Conservation (phyloP, 129 eudicot genomes). For the Calendula officinalis region DNA sequence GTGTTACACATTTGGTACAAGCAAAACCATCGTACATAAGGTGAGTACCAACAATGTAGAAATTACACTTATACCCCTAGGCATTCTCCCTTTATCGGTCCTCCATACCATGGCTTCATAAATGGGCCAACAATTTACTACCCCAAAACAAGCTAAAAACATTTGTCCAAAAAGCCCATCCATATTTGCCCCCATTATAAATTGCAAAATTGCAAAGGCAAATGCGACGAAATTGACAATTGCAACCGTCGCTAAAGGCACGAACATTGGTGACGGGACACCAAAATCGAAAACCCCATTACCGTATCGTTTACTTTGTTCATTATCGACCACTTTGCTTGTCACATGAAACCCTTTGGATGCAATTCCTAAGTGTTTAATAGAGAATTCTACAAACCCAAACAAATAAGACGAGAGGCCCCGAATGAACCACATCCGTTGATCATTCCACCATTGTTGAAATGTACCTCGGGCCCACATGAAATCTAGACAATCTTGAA, state of each 20-base stretch:
- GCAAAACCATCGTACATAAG: slow-evolving; percentile 30
- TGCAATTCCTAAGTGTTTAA: slow-evolving; percentile 47
- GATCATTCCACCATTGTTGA: slow-evolving; percentile 69
- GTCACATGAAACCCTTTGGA: slow-evolving; percentile 68
- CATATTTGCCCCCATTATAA: slow-evolving; percentile 21
- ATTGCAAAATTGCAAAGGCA: slow-evolving; percentile 27
- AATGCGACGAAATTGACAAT: slow-evolving; percentile 51
- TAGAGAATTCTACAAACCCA: slow-evolving; percentile 45
- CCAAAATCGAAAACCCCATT: slow-evolving; percentile 69
- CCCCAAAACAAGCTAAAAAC: slow-evolving; percentile 50
- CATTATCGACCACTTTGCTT: slow-evolving; percentile 61
- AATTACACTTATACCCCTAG: slow-evolving; percentile 40
- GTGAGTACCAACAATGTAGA: slow-evolving; percentile 35
- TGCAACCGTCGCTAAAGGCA: slow-evolving; percentile 50
- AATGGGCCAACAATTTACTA: slow-evolving; percentile 60
- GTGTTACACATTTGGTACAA: slow-evolving; percentile 27
- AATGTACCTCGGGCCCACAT: slow-evolving; percentile 45
- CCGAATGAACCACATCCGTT: slow-evolving; percentile 63
- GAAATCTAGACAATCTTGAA: slow-evolving; percentile 58
- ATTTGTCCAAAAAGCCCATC: slow-evolving; percentile 44
- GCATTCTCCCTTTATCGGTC: slow-evolving; percentile 66
- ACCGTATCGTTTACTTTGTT: slow-evolving; percentile 56
- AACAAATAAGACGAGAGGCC: slow-evolving; percentile 55
- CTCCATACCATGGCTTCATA: slow-evolving; percentile 77
- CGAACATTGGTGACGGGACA: slow-evolving; percentile 66